Evolutionary conservation across 208 protist species (phyloP).

Genomic region (Wallacemonas sp.): DNA sequence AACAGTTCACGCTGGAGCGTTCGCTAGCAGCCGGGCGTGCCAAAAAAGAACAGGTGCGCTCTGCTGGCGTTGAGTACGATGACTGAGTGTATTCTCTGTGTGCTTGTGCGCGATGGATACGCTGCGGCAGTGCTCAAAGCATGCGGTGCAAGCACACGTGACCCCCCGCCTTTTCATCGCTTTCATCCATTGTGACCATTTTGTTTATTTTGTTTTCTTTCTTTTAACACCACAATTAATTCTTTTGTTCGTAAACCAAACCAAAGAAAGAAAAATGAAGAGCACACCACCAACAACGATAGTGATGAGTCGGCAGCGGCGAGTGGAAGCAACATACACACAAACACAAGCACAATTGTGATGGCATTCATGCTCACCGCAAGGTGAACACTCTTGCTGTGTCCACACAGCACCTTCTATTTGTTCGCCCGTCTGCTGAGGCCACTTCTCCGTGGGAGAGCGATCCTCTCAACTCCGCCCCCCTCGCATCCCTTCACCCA

Average conservation of each 20-base stretch:
- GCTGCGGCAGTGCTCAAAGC: too few species aligned
- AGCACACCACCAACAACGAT: neutral
- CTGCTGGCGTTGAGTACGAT: slow-evolving; percentile 27
- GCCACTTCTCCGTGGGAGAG: neutral
- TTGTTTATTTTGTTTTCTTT: slow-evolving; percentile 22
- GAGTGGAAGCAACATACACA: too few species aligned
- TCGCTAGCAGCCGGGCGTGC: slow-evolving; percentile 39
- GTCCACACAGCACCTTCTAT: neutral
- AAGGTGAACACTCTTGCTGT: neutral
- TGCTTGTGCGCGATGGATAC: too few species aligned
- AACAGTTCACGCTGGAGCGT: slow-evolving; percentile 27
- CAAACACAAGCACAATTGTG: too few species aligned
- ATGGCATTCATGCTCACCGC: too few species aligned
- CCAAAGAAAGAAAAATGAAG: slow-evolving; percentile 14
- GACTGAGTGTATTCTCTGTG: too few species aligned
- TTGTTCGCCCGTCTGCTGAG: neutral
- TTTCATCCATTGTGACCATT: too few species aligned
- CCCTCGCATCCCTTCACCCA: neutral
- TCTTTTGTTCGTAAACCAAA: slow-evolving; percentile 2
- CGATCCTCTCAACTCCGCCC: neutral
- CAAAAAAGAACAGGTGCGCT: slow-evolving; percentile 48
- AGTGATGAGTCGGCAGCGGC: too few species aligned
- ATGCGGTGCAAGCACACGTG: too few species aligned
- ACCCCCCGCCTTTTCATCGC: too few species aligned
- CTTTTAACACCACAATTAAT: neutral